A percentile compares a stretch with the other conserved stretches of the same genome.
These are phyloP conservation scores for Volvox reticuliferus DNA, from an alignment of 139 green algal species.

Conservation along the genomic window DNA sequence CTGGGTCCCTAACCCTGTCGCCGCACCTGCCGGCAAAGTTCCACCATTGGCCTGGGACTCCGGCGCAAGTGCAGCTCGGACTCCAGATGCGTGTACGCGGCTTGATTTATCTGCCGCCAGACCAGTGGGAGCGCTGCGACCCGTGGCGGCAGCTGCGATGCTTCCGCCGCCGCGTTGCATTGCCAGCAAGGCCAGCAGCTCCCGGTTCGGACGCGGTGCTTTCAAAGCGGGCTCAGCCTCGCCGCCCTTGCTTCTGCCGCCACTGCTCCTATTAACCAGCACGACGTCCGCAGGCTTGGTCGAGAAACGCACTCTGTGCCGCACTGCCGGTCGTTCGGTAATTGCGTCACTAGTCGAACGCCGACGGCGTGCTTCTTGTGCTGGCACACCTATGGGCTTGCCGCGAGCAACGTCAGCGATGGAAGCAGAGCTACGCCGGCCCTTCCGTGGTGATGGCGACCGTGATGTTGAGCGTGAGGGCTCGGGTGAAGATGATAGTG, in stretches of 20 bases:
- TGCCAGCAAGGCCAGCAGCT: not conserved
- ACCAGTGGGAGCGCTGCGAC: not conserved
- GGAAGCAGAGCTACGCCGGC: not conserved
- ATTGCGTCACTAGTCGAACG: not conserved
- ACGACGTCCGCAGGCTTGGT: too few species aligned
- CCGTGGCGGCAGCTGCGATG: not conserved
- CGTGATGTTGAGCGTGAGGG: conserved; percentile 13
- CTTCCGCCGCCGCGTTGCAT: not conserved
- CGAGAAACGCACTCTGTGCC: not conserved
- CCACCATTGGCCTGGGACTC: too few species aligned
- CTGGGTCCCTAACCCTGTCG: not conserved
- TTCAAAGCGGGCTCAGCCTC: not conserved
- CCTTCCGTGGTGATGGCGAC: conserved; percentile 6
- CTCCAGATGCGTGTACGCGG: not conserved
- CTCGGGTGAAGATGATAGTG: conserved; percentile 25
- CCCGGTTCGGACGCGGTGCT: not conserved
- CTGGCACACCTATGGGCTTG: not conserved
- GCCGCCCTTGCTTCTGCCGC: not conserved
- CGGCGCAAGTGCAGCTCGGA: too few species aligned
- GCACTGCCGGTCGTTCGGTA: not conserved
- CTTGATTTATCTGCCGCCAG: not conserved
- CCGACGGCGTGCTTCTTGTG: not conserved
- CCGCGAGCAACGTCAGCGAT: not conserved
- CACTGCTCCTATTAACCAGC: not conserved
- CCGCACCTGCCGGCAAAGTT: not conserved